phyloP scores from a whole-genome alignment of 2,329 filamentous ascomycete species.

The Pseudogymnoascus sp. region DNA sequence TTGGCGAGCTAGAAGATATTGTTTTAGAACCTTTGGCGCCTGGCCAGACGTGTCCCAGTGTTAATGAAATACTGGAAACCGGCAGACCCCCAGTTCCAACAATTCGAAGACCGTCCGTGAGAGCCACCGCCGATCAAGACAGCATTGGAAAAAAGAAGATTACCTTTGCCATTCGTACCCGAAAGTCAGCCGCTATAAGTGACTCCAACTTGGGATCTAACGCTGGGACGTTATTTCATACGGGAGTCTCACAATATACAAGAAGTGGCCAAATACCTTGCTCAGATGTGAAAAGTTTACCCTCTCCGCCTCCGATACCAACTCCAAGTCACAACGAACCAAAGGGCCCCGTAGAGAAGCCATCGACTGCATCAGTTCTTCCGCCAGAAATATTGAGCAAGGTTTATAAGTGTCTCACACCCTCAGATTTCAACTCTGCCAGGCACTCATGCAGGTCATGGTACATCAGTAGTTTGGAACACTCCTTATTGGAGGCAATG shows the following conservation, averaged over 20 bases:
- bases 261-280: not conserved
- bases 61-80: constrained; percentile 9
- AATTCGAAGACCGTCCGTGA: not conserved
- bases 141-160: not conserved
- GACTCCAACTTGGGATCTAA: not conserved
- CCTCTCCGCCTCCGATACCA: not conserved
- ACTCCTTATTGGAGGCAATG: constrained; percentile 42
- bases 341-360: not conserved
- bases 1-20: constrained; percentile 21
- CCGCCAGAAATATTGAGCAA: constrained; percentile 32
- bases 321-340: not conserved
- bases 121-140: not conserved
- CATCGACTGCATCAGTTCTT: not conserved
- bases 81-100: not conserved
- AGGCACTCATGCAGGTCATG: constrained; percentile 51
- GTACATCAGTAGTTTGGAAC: constrained; percentile 50
- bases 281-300: not conserved
- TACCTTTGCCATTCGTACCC: not conserved
- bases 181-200: not conserved
- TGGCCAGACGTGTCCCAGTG: constrained; percentile 16
- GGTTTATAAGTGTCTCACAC: constrained; percentile 29
- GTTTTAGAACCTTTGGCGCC: constrained; percentile 24
- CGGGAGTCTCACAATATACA: not conserved
- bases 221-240: no score
- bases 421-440: constrained; percentile 47